These are phyloP conservation scores for Amanita thiersii DNA, from an alignment of 768 basidiomycete species.

Conservation along the genomic window DNA sequence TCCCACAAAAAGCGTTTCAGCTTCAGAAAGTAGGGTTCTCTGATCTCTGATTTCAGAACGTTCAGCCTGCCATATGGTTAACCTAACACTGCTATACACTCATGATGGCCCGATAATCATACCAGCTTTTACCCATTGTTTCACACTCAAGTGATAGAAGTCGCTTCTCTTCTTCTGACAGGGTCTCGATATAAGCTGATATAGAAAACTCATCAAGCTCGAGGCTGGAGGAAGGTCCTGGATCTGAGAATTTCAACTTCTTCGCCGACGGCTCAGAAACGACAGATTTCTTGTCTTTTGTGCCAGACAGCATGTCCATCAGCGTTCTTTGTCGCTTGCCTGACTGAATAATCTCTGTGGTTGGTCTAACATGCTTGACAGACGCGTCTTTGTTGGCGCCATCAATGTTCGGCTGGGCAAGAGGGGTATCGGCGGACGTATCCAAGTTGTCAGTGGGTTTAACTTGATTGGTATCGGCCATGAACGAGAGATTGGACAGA, in stretches of 20 bases:
- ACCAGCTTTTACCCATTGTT: slow-evolving; percentile 71
- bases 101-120: slow-evolving; percentile 13
- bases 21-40: slow-evolving; percentile 67
- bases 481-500: no score
- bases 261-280: slow-evolving; percentile 29
- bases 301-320: slow-evolving; percentile 49
- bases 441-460: no score
- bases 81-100: not conserved
- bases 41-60: slow-evolving; percentile 64
- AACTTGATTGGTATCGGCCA: no score
- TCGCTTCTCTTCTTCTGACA: slow-evolving; percentile 48
- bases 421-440: no score
- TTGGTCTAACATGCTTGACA: not conserved
- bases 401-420: not conserved
- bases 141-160: slow-evolving; percentile 64
- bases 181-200: slow-evolving; percentile 38
- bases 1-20: slow-evolving; percentile 65
- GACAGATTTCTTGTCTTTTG: slow-evolving; percentile 18
- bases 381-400: not conserved
- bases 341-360: not conserved
- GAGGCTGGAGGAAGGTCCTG: slow-evolving; percentile 14
- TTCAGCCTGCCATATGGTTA: slow-evolving; percentile 47
- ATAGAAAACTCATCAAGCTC: slow-evolving; percentile 60
- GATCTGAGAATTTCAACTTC: slow-evolving; percentile 28
- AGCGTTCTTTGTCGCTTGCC: slow-evolving; percentile 57